phyloP scores from a whole-genome alignment of 2,329 filamentous ascomycete species.

The Drechslera avenae region DNA sequence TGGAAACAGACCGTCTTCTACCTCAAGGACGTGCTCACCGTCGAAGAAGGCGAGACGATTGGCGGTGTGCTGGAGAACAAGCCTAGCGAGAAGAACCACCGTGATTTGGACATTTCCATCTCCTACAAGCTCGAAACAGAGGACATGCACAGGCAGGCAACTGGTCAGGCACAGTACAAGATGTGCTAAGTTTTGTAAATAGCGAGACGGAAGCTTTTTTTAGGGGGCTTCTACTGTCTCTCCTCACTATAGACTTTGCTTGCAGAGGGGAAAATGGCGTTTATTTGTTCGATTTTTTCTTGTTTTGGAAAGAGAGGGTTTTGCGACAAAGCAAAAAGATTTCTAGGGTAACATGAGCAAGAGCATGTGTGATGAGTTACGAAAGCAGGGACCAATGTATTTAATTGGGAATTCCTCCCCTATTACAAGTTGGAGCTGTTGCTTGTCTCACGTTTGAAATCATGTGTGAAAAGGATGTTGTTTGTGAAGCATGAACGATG shows the following conservation, averaged over 20 bases:
- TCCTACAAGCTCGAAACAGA: conserved; percentile 79
- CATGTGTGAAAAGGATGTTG: too few species aligned
- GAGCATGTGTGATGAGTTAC: conserved; percentile 31
- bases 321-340: conserved; percentile 23
- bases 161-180: conserved; percentile 79
- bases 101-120: conserved; percentile 91
- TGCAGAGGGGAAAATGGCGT: conserved; percentile 19
- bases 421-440: conserved; percentile 12
- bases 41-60: conserved; percentile 83
- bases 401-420: conserved; percentile 44
- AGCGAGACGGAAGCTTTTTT: not conserved
- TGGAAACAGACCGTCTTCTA: conserved; percentile 99
- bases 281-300: conserved; percentile 3
- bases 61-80: conserved; percentile 75
- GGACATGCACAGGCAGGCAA: conserved; percentile 70
- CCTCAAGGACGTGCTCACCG: conserved; percentile 88
- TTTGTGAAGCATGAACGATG: not conserved
- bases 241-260: conserved; percentile 20
- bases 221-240: not conserved
- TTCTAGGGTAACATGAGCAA: conserved; percentile 41
- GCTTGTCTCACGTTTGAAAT: too few species aligned
- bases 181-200: conserved; percentile 52
- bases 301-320: conserved; percentile 5
- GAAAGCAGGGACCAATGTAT: conserved; percentile 43
- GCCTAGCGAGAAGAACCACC: conserved; percentile 91